Base-by-base conservation (phyloP, 495 filamentous ascomycete genomes). In the Trichocladium uniseriatum region DNA sequence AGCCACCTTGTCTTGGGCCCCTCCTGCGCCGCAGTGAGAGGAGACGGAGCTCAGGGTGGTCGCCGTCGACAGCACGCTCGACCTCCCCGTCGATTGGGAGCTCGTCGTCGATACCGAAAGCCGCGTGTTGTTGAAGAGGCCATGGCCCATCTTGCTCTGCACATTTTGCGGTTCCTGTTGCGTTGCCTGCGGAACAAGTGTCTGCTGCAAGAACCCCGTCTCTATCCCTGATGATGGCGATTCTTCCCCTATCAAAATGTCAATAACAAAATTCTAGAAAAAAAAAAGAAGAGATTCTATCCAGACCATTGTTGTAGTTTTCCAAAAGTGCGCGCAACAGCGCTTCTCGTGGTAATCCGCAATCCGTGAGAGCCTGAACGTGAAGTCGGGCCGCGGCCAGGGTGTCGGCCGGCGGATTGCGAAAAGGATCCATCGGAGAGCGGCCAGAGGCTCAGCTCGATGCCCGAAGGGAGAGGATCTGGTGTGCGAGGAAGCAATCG, bases 371-470 rank as follows among this genome's bases (percentile, higher is more conserved):
- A 20, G 60, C 54, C 43, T 63, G 57, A 14, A 67, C 55, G 21
- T 68, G 65, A 22, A 63, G 59, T 13, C 61, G 55, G 21, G 63
- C 63, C 16, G 58, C 61, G 27, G 59, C 63, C 39, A 63, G 35
- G 40, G 51, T 62, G 49, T 60, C 55, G 56, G 52, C 51, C 14
- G 63, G 59, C 35, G 72, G 70, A 54, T 70, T 70, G 22, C 73
- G 74, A 1, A 74, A 74, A 7, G 58, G 53, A 47, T 61, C 58
- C 58, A 61, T 61, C 34, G n/a, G 35, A 16, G 43, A 41, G 37
- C 24, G 18, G 29, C 42, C 27, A 24, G 20, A 10, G 18, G 29
- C 43, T 52, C 42, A 37, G 31, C 39, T 38, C 44, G 24, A 27
- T 38, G 44, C 13, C 16, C 27, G 34, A 45, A 42, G n/a, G n/a